Conservation (phyloP, 352 stramenopile species). For the Blastocystis sp. region DNA sequence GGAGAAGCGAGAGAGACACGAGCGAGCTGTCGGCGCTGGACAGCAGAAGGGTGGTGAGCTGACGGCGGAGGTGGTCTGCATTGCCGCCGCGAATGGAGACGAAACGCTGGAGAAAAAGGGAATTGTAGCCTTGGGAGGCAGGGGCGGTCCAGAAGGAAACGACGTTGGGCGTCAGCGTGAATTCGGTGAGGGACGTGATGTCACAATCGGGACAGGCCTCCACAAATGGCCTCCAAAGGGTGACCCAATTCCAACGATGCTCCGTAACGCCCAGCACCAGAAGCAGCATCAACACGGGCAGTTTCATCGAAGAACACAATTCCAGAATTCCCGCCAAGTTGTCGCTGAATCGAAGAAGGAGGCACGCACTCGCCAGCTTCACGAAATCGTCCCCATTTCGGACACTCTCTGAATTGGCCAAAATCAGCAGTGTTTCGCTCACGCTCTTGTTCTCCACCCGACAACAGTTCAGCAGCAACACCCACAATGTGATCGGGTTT, state of each 20-base stretch:
- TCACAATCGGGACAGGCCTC: not conserved
- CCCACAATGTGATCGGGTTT: not conserved
- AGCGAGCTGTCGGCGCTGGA: not conserved
- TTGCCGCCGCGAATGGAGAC: not conserved
- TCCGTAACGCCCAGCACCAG: not conserved
- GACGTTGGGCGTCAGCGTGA: not conserved
- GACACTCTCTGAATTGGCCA: not conserved
- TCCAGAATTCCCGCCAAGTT: not conserved
- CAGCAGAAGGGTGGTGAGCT: not conserved
- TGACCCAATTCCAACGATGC: not conserved
- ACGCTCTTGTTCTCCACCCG: not conserved
- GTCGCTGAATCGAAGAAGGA: not conserved
- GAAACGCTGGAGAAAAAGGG: not conserved
- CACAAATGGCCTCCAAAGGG: not conserved
- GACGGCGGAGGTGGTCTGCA: not conserved
- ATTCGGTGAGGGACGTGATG: not conserved
- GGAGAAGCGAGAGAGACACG: not conserved
- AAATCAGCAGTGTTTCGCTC: not conserved
- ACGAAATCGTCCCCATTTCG: not conserved
- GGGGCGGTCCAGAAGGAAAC: not conserved
- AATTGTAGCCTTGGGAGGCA: not conserved
- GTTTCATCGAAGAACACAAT: not conserved
- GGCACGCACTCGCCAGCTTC: not conserved
- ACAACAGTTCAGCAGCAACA: not conserved
- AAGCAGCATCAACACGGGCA: not conserved